Percentiles rank a stretch among this genome's conserved stretches.
phyloP scores from a whole-genome alignment of 257 asterid genomes.

The Solanum paucissectum region DNA sequence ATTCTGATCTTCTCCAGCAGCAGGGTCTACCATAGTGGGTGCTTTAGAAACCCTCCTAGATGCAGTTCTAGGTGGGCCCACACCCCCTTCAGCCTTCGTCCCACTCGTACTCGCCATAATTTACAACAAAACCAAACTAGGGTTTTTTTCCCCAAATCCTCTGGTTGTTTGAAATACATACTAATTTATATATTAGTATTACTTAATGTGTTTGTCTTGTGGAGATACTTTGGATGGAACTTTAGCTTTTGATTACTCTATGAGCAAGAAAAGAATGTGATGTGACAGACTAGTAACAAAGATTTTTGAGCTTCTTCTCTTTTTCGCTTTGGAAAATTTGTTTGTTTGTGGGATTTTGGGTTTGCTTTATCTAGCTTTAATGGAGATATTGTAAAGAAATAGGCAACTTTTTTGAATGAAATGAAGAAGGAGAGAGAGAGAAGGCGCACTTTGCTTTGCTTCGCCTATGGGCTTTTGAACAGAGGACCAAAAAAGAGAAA shows the following conservation, averaged over 20 bases:
- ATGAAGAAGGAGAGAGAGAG: not conserved
- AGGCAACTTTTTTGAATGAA: conserved; percentile 7
- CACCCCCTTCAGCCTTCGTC: conserved; percentile 48
- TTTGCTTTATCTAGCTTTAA: not conserved
- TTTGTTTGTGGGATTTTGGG: not conserved
- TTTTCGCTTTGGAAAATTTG: not conserved
- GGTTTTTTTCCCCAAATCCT: not conserved
- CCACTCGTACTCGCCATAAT: conserved; percentile 92
- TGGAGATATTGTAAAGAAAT: conserved; percentile 5
- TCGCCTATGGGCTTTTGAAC: not conserved
- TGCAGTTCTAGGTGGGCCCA: conserved; percentile 45
- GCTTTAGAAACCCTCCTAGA: conserved; percentile 50
- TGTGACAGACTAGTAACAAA: not conserved
- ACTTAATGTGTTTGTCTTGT: not conserved
- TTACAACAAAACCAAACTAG: not conserved
- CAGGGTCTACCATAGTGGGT: conserved; percentile 56
- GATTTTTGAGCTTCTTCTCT: not conserved
- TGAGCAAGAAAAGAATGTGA: conserved; percentile 66
- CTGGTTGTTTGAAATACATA: conserved; percentile 1
- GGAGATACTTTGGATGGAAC: conserved; percentile 48
- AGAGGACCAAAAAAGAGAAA: not conserved
- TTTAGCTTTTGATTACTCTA: conserved; percentile 27
- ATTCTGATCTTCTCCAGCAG: conserved; percentile 35
- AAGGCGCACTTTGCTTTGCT: conserved; percentile 25
- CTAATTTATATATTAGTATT: conserved; percentile 7